These are phyloP conservation scores for Diaporthe ilicicola DNA, from an alignment of 2,329 filamentous ascomycete species.

Conservation along the genomic window DNA sequence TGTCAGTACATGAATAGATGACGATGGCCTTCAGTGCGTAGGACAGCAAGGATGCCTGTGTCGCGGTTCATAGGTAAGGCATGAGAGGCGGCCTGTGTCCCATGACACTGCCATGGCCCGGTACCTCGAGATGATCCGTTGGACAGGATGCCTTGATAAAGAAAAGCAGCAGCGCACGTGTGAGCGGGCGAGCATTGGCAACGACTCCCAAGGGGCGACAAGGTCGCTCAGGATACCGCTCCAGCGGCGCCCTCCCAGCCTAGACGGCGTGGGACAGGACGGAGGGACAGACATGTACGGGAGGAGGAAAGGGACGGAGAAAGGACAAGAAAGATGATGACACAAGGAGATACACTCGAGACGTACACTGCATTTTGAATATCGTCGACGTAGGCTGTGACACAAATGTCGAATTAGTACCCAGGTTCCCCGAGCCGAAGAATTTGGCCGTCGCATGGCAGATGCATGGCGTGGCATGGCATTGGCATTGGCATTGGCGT, in stretches of 20 bases:
- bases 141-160: background rate
- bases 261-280: background rate
- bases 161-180: background rate
- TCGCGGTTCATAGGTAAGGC: background rate
- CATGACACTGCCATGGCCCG: background rate
- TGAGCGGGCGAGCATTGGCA: background rate
- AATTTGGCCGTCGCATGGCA: slow-evolving; percentile 17
- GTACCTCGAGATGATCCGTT: background rate
- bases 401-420: slow-evolving; percentile 44
- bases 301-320: slow-evolving; percentile 25
- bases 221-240: background rate
- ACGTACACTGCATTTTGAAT: slow-evolving; percentile 61
- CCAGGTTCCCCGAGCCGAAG: background rate
- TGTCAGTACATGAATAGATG: slow-evolving; percentile 34
- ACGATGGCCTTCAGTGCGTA: background rate
- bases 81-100: background rate
- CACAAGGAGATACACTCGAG: slow-evolving; percentile 33
- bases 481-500: background rate
- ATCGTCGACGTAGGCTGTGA: slow-evolving; percentile 54
- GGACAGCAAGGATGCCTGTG: background rate
- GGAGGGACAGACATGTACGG: background rate
- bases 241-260: background rate
- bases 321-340: slow-evolving; percentile 28
- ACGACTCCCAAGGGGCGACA: background rate
- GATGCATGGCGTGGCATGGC: slow-evolving; percentile 4